Base-by-base conservation (phyloP, 768 basidiomycete species). In the Pleurotus djamor region DNA sequence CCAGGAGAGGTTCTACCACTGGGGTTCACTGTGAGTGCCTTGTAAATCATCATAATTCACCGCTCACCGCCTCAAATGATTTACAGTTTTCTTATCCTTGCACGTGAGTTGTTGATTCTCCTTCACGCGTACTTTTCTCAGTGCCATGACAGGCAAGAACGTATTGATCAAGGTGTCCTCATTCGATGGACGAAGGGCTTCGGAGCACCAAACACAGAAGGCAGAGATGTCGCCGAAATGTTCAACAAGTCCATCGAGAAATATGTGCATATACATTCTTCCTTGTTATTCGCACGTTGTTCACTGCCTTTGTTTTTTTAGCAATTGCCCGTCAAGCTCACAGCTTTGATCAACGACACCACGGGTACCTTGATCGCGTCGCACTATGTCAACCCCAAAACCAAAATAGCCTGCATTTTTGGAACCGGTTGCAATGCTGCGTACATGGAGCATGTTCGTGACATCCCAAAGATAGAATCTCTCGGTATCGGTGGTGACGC, bases 151-250 rank as follows among this genome's bases (percentile, higher is more conserved):
- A 96, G 92, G n/a, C 97, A 98, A 81, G 83, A 88, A 41, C 82
- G 84, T 57, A 98, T 99, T 63, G 94, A 98, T 72, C 94, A 98
- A 62, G 96, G 94, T 21, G 83, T 85, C 61, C 87, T 98, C 38
- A 94, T 98, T 67, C 89, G 96, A 14, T 99, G 97, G 97, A 99
- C 97, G n/a, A 99, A 99, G 74, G 97, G 97, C 63, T 98, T 98
- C 66, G 94, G 94, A 35, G 91, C 91, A 0, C 71, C 83, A 4
- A 94, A 96, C 69, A 94, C 93, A 14, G 97, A 98, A 73, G 96
- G 96, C 14, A 78, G 83, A 57, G 93, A 99, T 66, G 94, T 96
- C 10, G 96, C 93, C 4, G 91, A 80, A 41, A 96, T 99, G 93
- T 96, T 99, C 78, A 84, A 86, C 51, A 74, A 86, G 58, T 89